A percentile compares a stretch with the other conserved stretches of the same genome.
phyloP scores from a whole-genome alignment of 768 basidiomycete genomes.

The Amanita molliuscula region DNA sequence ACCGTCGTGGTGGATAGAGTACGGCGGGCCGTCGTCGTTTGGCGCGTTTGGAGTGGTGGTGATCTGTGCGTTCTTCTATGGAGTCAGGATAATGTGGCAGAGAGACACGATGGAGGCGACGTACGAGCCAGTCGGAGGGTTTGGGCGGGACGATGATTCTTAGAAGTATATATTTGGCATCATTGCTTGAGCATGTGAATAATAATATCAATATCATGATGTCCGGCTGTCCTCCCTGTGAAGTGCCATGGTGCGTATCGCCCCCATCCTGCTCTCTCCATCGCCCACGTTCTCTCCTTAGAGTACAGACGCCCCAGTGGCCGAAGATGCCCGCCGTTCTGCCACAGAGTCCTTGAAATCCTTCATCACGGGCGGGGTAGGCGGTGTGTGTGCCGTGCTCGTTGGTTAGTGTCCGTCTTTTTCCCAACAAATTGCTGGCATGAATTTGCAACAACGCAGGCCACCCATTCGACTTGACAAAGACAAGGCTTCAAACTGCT shows the following conservation, averaged over 20 bases:
- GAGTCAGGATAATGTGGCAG: conserved; percentile 61
- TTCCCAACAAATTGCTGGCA: not conserved
- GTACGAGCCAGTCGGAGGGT: conserved; percentile 85
- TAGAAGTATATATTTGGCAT: conserved; percentile 6
- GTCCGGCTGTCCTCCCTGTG: not conserved
- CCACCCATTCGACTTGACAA: conserved; percentile 96
- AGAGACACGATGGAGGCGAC: conserved; percentile 74
- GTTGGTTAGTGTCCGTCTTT: conserved; percentile 54
- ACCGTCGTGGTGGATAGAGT: conserved; percentile 77
- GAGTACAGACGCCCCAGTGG: conserved; percentile 26
- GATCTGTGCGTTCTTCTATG: conserved; percentile 65
- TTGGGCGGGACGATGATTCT: conserved; percentile 43
- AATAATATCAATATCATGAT: no score
- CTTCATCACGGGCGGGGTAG: conserved; percentile 90
- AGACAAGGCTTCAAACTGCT: conserved; percentile 94
- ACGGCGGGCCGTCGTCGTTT: conserved; percentile 59
- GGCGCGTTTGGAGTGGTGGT: conserved; percentile 45
- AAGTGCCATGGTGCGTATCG: not conserved
- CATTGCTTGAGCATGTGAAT: conserved; percentile 1
- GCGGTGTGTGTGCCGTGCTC: conserved; percentile 78
- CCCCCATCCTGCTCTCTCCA: not conserved
- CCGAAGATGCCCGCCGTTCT: conserved; percentile 26
- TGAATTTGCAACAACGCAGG: conserved; percentile 33
- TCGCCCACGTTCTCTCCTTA: not conserved
- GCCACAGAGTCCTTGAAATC: conserved; percentile 55